Evolutionary conservation across 2,329 filamentous ascomycete species (phyloP), one percentile per base, ranked within the genome.

Genomic region (Calcarisporium arbuscula): DNA sequence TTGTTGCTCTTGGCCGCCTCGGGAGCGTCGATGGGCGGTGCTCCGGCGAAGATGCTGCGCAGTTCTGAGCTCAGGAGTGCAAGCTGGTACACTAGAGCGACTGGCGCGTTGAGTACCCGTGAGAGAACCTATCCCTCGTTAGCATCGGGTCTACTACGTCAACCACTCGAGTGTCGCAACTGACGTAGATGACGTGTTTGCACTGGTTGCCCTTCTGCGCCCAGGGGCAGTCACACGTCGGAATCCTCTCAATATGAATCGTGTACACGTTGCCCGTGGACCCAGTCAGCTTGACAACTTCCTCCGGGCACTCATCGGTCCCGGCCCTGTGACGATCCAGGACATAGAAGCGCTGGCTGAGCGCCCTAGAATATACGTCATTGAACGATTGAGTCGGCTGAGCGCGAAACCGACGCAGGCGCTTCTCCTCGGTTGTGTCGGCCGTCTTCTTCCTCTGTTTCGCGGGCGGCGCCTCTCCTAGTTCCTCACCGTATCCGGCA

Each of bases 181-280:
- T 26, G 46, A 72, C 72, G 47, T 77, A 83, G 28, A 81, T 41
- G 18, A 78, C 60, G 45, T 84, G 80, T 48, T 83, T 83, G 67
- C 79, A 82, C 41, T 79, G 74, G 20, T 74, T 66, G 1, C 73
- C 72, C 21, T 64, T 63, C 18, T 39, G 45, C 2, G 64, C 67
- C 37, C 79, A 67, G 1, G 75, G 74, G 40, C 77, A 81, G 31
- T 65, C 61, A 50, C 77, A 82, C 0, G 46, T 57, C 0, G 75
- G 72, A 14, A 63, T 47, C n/a, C 62, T 62, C 4, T 60, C 58
- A 34, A 83, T 68, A 21, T 57, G 57, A 20, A 82, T 67, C 1
- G 57, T 70, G 52, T 84, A 83, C 38, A 83, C 63, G 43, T 82
- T 82, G 12, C 78, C 79, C 2, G 77, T 82, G 8, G 73, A 74